These are phyloP conservation scores for Rhododendron henanense DNA, from an alignment of 148 eudicot species.

Conservation along the genomic window DNA sequence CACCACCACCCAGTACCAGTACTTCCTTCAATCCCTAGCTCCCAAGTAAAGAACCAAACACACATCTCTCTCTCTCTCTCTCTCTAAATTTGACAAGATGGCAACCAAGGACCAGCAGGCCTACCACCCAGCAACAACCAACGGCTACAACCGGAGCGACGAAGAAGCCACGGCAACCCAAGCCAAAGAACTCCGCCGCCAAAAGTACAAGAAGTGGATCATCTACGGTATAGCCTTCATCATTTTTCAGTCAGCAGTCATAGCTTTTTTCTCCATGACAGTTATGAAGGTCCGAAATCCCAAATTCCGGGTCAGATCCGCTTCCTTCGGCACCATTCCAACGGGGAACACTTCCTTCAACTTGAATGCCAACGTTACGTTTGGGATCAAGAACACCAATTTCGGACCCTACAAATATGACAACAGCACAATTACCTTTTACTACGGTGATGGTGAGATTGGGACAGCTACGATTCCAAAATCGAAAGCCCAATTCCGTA, in stretches of 20 bases:
- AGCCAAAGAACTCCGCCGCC: conserved; percentile 5
- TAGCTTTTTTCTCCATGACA: conserved; percentile 7
- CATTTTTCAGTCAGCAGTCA: conserved; percentile 8
- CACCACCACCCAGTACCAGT: not conserved
- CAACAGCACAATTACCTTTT: not conserved
- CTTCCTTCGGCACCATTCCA: not conserved
- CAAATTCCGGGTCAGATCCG: conserved; percentile 12
- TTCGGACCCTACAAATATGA: conserved; percentile 9
- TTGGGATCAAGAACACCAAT: conserved; percentile 20
- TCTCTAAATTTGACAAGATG: not conserved
- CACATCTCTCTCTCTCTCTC: not conserved
- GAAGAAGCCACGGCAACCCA: not conserved
- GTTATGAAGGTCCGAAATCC: conserved; percentile 17
- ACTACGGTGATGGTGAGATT: not conserved
- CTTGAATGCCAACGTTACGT: not conserved
- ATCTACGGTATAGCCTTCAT: not conserved
- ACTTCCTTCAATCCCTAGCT: not conserved
- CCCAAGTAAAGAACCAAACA: not conserved
- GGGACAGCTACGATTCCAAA: not conserved
- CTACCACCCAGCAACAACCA: not conserved
- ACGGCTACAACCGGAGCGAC: not conserved
- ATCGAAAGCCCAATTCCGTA: not conserved
- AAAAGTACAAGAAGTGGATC: conserved; percentile 13
- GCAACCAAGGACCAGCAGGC: conserved; percentile 4
- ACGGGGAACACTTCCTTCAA: not conserved